Evolutionary conservation across 2,329 filamentous ascomycete genomes (phyloP).

Genomic region (Aspergillus costaricaensis): DNA sequence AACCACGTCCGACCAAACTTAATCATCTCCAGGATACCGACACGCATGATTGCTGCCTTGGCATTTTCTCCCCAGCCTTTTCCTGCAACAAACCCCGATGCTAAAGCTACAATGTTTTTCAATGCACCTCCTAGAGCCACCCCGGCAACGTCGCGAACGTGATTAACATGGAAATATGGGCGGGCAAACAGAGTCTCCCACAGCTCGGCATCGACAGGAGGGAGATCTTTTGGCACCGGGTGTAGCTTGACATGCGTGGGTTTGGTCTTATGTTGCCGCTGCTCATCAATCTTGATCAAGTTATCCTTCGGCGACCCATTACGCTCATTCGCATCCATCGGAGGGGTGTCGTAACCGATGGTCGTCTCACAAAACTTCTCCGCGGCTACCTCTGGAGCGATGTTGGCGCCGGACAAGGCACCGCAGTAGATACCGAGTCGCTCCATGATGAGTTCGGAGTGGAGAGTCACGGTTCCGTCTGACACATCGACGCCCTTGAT

Average conservation of each 20-base stretch:
- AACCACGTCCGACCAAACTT: conserved; percentile 65
- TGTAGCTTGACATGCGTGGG: conserved; percentile 66
- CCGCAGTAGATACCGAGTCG: conserved; percentile 90
- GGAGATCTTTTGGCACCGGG: conserved; percentile 74
- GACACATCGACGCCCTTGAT: conserved; percentile 94
- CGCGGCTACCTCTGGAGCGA: conserved; percentile 83
- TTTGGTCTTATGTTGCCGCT: conserved; percentile 65
- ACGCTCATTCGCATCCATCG: conserved; percentile 72
- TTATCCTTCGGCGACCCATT: conserved; percentile 47
- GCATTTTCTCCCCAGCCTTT: conserved; percentile 94
- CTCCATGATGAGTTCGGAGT: conserved; percentile 86
- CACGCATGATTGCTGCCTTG: conserved; percentile 90
- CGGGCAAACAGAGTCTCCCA: conserved; percentile 84
- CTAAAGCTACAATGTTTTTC: conserved; percentile 91
- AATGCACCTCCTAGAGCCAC: conserved; percentile 72
- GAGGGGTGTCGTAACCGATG: conserved; percentile 86
- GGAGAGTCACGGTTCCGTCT: conserved; percentile 76
- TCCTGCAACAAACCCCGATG: conserved; percentile 87
- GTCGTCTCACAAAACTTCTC: conserved; percentile 96
- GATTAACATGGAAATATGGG: conserved; percentile 89
- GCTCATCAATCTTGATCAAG: conserved; percentile 40
- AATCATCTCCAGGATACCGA: conserved; percentile 89
- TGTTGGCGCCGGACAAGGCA: conserved; percentile 87
- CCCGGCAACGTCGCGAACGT: conserved; percentile 66
- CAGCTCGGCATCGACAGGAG: conserved; percentile 75